Percentiles rank a stretch among this genome's conserved stretches.
Evolutionary conservation across 2,329 filamentous ascomycete species (phyloP).

Genomic region (Pseudogymnoascus sp.): DNA sequence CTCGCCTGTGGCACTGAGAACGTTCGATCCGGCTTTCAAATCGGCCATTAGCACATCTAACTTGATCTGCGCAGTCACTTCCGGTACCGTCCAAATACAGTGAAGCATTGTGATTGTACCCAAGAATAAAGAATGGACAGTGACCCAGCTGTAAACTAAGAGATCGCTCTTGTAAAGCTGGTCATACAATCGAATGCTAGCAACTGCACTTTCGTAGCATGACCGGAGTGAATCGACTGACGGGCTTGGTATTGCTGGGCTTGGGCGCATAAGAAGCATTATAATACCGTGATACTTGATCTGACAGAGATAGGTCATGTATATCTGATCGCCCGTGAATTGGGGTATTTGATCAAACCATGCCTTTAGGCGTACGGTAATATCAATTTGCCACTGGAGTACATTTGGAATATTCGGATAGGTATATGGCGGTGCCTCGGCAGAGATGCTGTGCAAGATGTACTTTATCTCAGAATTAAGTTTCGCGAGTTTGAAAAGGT

Average conservation of each 20-base stretch:
- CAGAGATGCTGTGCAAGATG: constrained; percentile 44
- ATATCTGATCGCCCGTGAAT: constrained; percentile 11
- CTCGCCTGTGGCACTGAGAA: constrained; percentile 43
- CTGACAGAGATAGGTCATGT: constrained; percentile 32
- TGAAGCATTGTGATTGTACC: constrained; percentile 43
- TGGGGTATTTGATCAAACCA: constrained; percentile 34
- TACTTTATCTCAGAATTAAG: constrained; percentile 53
- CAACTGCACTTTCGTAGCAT: constrained; percentile 37
- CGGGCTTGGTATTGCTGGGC: constrained; percentile 43
- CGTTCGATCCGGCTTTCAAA: constrained; percentile 35
- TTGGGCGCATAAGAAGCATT: constrained; percentile 43
- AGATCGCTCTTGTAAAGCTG: constrained; percentile 37
- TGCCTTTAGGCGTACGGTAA: constrained; percentile 32
- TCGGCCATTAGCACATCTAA: constrained; percentile 35
- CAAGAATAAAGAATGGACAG: constrained; percentile 41
- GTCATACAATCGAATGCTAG: constrained; percentile 34
- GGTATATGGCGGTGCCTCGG: constrained; percentile 39
- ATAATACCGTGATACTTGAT: constrained; percentile 40
- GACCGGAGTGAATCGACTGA: constrained; percentile 31
- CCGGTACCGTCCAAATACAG: constrained; percentile 39
- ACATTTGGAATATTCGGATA: constrained; percentile 40
- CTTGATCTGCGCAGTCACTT: constrained; percentile 31
- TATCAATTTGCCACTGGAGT: constrained; percentile 37
- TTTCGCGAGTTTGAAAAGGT: constrained; percentile 39
- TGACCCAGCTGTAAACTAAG: constrained; percentile 40